phyloP scores from a whole-genome alignment of 169 alveolate species.

The Eimeria sp. region DNA sequence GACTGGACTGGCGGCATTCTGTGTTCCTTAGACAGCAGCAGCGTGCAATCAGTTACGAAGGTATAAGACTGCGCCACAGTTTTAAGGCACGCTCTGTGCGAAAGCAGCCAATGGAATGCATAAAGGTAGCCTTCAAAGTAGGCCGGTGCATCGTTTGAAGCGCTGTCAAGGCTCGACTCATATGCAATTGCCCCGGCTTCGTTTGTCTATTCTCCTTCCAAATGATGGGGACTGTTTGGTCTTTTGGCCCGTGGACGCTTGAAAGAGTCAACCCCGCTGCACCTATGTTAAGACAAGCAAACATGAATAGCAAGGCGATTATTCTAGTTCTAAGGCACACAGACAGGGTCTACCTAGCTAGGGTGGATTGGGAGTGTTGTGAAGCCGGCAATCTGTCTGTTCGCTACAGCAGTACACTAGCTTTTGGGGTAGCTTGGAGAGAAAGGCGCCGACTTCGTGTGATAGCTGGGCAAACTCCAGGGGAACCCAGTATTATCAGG shows the following conservation, averaged over 20 bases:
- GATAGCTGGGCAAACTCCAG: too few species aligned
- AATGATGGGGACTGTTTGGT: background rate
- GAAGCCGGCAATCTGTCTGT: too few species aligned
- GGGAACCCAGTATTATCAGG: too few species aligned
- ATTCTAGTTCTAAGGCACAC: too few species aligned
- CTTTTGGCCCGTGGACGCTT: background rate
- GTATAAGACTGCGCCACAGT: background rate
- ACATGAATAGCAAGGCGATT: too few species aligned
- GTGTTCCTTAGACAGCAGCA: background rate
- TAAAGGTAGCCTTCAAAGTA: background rate
- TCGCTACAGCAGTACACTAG: too few species aligned
- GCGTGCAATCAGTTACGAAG: background rate
- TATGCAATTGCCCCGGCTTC: background rate
- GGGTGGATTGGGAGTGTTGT: too few species aligned
- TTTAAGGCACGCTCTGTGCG: background rate
- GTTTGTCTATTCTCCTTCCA: background rate
- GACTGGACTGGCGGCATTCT: background rate
- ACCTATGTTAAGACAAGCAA: too few species aligned
- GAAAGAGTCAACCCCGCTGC: background rate
- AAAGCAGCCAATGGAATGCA: background rate
- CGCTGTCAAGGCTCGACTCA: background rate
- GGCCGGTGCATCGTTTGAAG: background rate
- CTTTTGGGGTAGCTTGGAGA: too few species aligned
- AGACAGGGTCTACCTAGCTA: too few species aligned
- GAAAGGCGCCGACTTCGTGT: too few species aligned